Evolutionary conservation across 495 filamentous ascomycete species (phyloP).

Genomic region (Daldinia concentrica): DNA sequence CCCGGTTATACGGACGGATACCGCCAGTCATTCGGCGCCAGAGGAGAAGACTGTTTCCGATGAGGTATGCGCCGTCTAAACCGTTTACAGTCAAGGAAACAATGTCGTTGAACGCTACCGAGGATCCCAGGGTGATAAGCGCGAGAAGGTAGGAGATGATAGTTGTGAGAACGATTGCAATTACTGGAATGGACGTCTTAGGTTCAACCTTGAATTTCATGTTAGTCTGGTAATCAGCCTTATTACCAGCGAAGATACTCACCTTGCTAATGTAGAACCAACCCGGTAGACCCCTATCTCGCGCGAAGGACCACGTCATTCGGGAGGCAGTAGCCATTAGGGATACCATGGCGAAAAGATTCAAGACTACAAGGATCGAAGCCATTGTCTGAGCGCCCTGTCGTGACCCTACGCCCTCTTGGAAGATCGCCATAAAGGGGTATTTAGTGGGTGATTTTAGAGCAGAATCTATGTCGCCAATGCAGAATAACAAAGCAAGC

Average conservation of each 20-base stretch:
- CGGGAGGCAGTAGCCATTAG: conserved; percentile 61
- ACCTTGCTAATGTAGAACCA: conserved; percentile 58
- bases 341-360: conserved; percentile 54
- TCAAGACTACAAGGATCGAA: conserved; percentile 55
- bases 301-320: conserved; percentile 64
- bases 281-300: conserved; percentile 64
- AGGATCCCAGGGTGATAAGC: conserved; percentile 62
- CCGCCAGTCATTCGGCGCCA: conserved; percentile 44
- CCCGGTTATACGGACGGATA: conserved; percentile 25
- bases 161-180: conserved; percentile 58
- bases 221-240: background rate
- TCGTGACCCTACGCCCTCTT: conserved; percentile 52
- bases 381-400: conserved; percentile 57
- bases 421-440: conserved; percentile 63
- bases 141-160: conserved; percentile 55
- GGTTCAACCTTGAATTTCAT: conserved; percentile 20
- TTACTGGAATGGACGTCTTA: conserved; percentile 57
- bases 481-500: conserved; percentile 59
- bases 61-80: conserved; percentile 55
- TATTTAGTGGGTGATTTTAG: conserved; percentile 49
- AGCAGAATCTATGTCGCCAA: conserved; percentile 53
- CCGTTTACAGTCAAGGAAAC: conserved; percentile 56
- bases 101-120: conserved; percentile 58
- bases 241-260: background rate
- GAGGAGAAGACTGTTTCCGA: conserved; percentile 55